These are phyloP conservation scores for Pichia kluyveri DNA, from an alignment of 805 yeast species.

Conservation along the genomic window DNA sequence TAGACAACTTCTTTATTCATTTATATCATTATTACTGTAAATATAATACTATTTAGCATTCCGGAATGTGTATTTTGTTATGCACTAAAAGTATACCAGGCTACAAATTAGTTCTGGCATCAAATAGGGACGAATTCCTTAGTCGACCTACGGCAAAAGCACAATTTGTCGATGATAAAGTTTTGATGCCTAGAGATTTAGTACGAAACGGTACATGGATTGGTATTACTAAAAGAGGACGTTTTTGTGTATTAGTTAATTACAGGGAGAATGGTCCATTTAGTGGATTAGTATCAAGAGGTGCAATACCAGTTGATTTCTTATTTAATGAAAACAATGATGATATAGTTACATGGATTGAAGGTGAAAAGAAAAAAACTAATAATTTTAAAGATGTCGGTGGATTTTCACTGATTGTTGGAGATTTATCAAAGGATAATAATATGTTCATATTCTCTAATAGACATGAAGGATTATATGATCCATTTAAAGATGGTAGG, in stretches of 20 bases:
- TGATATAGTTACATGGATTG: conserved; percentile 40
- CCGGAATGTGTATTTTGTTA: conserved; percentile 67
- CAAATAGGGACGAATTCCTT: conserved; percentile 84
- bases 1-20: no score
- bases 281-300: conserved; percentile 30
- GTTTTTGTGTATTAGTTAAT: conserved; percentile 68
- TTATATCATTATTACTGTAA: no score
- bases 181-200: conserved; percentile 67
- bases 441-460: conserved; percentile 42
- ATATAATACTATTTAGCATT: no score
- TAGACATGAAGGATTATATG: conserved; percentile 27
- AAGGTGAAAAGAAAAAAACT: conserved; percentile 20
- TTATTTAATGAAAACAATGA: conserved; percentile 24
- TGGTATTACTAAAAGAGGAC: conserved; percentile 49
- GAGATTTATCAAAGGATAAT: conserved; percentile 25
- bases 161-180: conserved; percentile 21
- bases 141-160: conserved; percentile 64
- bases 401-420: conserved; percentile 56
- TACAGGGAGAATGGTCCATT: conserved; percentile 40
- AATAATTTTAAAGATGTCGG: conserved; percentile 35
- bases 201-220: conserved; percentile 86
- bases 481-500: conserved; percentile 1
- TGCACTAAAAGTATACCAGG: conserved; percentile 62
- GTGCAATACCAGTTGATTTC: conserved; percentile 33
- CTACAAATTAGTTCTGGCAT: conserved; percentile 65